Base-by-base conservation (phyloP, 306 rosid genomes). In the Abrus precatorius region DNA sequence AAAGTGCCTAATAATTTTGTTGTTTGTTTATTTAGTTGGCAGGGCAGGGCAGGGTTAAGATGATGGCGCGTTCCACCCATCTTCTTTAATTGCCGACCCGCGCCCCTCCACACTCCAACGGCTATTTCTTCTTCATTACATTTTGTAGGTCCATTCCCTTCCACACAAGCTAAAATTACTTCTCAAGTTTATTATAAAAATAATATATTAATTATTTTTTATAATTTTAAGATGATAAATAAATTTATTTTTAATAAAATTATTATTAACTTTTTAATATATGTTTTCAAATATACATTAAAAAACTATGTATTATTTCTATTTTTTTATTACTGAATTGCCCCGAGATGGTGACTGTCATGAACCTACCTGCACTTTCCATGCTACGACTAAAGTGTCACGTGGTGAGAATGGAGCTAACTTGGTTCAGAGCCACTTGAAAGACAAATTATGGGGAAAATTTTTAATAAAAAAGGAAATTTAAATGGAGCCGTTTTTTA, bases 61-160 rank as follows among this genome's bases (percentile, higher is more conserved):
- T 27, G n/a, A 59, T 75, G 79, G 79, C 55, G 81, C 78, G 80
- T 53, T 69, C 63, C 36, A 70, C 76, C 65, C 65, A 62, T 59
- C 79, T 70, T 82, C 80, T 78, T 84, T 88, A 70, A 88, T 78
- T 83, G 80, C 82, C n/a, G 69, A 40, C 3, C 87, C 79, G 88
- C 88, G 86, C 61, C 83, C 2, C 60, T 64, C 69, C 69, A 63
- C 69, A 47, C 20, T 54, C 55, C 80, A 89, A 89, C 90, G 89
- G 90, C 93, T 89, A 85, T 85, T 73, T 80, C 66, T 53, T 62
- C 79, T 73, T 76, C 74, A 4, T 6, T 2, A 20, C 20, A 20
- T 20, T 20, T 0, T 0, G 20, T 20, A 20, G 20, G 20, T 20
- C 20, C 20, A 20, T 20, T 20, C 20, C 20, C 20, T 20, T 34